These are phyloP conservation scores for Phytophthora ramorum DNA, from an alignment of 352 stramenopile species.

Conservation along the genomic window DNA sequence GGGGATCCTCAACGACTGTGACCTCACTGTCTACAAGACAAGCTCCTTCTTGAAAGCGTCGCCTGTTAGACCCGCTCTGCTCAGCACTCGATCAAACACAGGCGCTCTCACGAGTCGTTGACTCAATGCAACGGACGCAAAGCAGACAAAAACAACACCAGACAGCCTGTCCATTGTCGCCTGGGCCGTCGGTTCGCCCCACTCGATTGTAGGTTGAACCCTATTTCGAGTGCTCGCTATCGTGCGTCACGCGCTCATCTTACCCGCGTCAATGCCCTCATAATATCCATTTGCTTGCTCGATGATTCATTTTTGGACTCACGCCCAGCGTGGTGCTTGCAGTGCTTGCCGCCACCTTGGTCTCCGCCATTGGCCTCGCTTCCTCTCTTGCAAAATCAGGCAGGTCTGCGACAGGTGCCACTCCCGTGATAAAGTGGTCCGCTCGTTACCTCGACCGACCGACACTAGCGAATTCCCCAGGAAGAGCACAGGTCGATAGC, in stretches of 20 bases:
- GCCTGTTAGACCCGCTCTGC: not conserved
- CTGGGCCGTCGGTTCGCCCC: not conserved
- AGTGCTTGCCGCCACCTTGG: not conserved
- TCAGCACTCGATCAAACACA: slow-evolving; percentile 1
- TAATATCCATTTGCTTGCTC: slow-evolving; percentile 15
- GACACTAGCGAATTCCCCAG: slow-evolving; percentile 9
- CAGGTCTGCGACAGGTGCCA: slow-evolving; percentile 30
- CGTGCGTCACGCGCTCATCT: slow-evolving; percentile 8
- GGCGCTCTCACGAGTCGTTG: not conserved
- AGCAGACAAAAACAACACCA: slow-evolving; percentile 3
- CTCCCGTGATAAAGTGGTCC: slow-evolving; percentile 8
- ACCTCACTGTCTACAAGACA: not conserved
- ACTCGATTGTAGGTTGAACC: slow-evolving; percentile 13
- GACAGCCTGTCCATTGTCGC: slow-evolving; percentile 6
- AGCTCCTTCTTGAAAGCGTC: slow-evolving; percentile 4
- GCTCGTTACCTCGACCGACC: not conserved
- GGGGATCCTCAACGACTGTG: too few species aligned
- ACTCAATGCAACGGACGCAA: slow-evolving; percentile 1
- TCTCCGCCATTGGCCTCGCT: not conserved
- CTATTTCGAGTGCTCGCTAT: slow-evolving; percentile 14
- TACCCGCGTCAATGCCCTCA: not conserved
- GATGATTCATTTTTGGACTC: slow-evolving; percentile 24
- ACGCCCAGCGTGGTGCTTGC: not conserved
- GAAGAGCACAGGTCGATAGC: not conserved
- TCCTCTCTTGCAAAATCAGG: slow-evolving; percentile 34